A percentile compares a stretch with the other conserved stretches of the same genome.
These are phyloP conservation scores for Closterium sp. DNA, from an alignment of 139 green algal species.

Conservation along the genomic window DNA sequence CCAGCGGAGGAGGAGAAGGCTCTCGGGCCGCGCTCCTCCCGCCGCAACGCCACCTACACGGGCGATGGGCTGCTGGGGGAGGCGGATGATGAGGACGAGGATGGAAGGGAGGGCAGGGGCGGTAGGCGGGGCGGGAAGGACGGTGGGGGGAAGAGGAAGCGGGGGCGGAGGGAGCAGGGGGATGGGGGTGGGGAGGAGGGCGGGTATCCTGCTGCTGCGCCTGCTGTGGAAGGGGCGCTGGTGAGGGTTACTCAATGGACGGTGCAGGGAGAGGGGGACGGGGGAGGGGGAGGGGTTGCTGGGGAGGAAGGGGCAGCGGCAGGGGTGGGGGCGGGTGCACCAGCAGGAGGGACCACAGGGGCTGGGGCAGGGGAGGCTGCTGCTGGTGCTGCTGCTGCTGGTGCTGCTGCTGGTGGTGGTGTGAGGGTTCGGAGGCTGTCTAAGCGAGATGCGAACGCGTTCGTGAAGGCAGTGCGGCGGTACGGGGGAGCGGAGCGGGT, in stretches of 20 bases:
- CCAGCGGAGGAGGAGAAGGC: conserved; percentile 55
- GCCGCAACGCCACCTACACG: conserved; percentile 15
- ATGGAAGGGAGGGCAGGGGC: background rate
- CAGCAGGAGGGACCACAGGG: too few species aligned
- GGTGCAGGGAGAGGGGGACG: background rate
- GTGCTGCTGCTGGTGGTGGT: background rate
- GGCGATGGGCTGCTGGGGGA: background rate
- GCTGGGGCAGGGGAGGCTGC: background rate
- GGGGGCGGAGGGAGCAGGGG: background rate
- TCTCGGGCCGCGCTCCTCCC: background rate
- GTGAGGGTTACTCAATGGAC: conserved; percentile 13
- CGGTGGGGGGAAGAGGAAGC: background rate
- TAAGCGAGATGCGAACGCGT: conserved; percentile 46
- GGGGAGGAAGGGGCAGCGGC: background rate
- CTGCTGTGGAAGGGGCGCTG: conserved; percentile 17
- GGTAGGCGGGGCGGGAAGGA: background rate
- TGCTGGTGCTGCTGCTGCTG: background rate
- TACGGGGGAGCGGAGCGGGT: conserved; percentile 42
- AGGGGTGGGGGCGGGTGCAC: background rate
- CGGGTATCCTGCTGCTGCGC: background rate
- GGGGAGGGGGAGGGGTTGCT: conserved; percentile 9
- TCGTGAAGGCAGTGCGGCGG: conserved; percentile 48
- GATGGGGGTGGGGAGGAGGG: background rate
- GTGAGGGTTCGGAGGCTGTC: conserved; percentile 9
- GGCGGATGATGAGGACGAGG: background rate